Conservation (phyloP, 495 filamentous ascomycete genomes). For the Neurospora sp. region DNA sequence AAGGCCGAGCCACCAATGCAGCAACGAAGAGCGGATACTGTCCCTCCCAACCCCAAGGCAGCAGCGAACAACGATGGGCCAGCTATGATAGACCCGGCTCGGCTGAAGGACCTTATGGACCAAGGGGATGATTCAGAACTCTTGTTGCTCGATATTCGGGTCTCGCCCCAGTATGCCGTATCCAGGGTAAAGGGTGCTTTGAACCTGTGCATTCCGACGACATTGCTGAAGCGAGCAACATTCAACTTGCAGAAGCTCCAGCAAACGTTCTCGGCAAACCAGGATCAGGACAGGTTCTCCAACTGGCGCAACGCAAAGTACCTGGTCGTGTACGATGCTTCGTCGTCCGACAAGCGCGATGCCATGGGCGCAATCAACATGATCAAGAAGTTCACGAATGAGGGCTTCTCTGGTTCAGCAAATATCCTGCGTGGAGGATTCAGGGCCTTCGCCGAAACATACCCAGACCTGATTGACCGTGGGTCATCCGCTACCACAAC, state of each 20-base stretch:
- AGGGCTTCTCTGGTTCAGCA: slow-evolving; percentile 67
- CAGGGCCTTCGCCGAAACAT: slow-evolving; percentile 36
- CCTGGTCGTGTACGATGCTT: slow-evolving; percentile 81
- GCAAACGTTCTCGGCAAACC: slow-evolving; percentile 71
- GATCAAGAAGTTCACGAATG: slow-evolving; percentile 80
- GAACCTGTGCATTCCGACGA: slow-evolving; percentile 93
- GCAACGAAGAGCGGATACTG: slow-evolving; percentile 42
- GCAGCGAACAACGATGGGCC: slow-evolving; percentile 34
- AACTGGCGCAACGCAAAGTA: slow-evolving; percentile 62
- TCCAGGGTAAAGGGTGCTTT: slow-evolving; percentile 68
- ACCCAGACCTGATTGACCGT: slow-evolving; percentile 39
- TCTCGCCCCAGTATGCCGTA: slow-evolving; percentile 69
- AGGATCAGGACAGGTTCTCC: slow-evolving; percentile 64
- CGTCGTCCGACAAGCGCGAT: slow-evolving; percentile 68
- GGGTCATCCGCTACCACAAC: slow-evolving; percentile 11
- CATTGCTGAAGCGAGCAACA: slow-evolving; percentile 78
- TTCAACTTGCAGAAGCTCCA: slow-evolving; percentile 87
- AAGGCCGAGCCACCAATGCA: slow-evolving; percentile 13
- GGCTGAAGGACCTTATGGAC: slow-evolving; percentile 58
- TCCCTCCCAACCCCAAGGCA: slow-evolving; percentile 29
- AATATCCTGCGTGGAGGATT: slow-evolving; percentile 61
- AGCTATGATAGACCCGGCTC: slow-evolving; percentile 50
- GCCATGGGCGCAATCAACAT: slow-evolving; percentile 68
- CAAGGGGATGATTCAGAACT: slow-evolving; percentile 41
- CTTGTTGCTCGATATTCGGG: slow-evolving; percentile 79